A percentile compares a stretch with the other conserved stretches of the same genome.
phyloP scores from a whole-genome alignment of 257 asterid genomes.

The Verbascum thapsus region DNA sequence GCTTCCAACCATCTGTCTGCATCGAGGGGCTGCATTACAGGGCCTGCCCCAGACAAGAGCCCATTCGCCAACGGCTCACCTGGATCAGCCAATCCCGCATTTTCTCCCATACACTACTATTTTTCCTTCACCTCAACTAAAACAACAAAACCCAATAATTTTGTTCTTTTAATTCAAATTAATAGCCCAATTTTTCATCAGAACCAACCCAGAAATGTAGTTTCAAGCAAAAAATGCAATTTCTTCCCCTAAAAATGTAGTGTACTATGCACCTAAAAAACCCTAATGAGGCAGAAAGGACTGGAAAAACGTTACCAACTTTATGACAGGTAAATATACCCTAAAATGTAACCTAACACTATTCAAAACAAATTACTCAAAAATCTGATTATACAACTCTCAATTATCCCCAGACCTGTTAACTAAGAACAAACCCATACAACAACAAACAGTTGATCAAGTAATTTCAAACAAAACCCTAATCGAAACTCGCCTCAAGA shows the following conservation, averaged over 20 bases:
- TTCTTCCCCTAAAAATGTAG: constrained; percentile 20
- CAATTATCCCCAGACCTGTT: constrained; percentile 12
- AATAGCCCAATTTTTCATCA: constrained; percentile 25
- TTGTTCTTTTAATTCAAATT: neutral
- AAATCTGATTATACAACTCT: constrained; percentile 21
- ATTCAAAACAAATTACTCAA: constrained; percentile 18
- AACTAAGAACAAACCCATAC: constrained; percentile 24
- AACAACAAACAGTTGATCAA: constrained; percentile 34
- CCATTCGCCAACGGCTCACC: constrained; percentile 71
- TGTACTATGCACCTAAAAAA: constrained; percentile 19
- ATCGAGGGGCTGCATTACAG: constrained; percentile 54
- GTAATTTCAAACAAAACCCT: constrained; percentile 46
- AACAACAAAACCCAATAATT: constrained; percentile 6
- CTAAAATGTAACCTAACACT: constrained; percentile 16
- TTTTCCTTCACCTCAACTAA: constrained; percentile 34
- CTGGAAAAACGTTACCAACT: constrained; percentile 13
- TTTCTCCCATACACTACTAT: constrained; percentile 72
- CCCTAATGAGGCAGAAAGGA: constrained; percentile 37
- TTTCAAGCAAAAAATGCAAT: too few species aligned
- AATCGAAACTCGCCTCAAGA: constrained; percentile 28
- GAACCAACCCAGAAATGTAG: constrained; percentile 24
- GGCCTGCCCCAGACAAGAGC: constrained; percentile 60
- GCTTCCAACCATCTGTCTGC: constrained; percentile 74
- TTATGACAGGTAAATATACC: constrained; percentile 7
- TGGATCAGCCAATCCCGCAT: constrained; percentile 65